Evolutionary conservation across 225 moss, liverwort and hornwort species (phyloP), one percentile per base, ranked within the genome.

Genomic region (Bryum argenteum): DNA sequence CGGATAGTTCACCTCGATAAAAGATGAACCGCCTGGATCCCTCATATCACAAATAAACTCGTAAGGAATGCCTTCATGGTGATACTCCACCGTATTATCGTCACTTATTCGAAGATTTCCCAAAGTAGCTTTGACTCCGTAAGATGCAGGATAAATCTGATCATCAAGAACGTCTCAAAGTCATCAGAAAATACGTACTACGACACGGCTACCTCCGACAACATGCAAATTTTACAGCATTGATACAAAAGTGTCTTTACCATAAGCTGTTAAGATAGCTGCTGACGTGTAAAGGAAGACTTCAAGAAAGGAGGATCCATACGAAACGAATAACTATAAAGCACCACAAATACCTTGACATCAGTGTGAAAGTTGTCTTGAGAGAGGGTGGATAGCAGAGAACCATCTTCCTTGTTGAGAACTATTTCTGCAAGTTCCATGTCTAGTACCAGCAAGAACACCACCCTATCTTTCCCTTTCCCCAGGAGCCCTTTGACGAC

Each of bases 1-100:
- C 9, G 22, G 33, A 33, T 64, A 58, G 44, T 20, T 41, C 76
- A 95, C 95, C 88, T 86, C 86, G 16, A 95, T 88, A 70, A 95
- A 95, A 44, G 95, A 95, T 58, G 89, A 87, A 50, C 95, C 92
- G 44, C 80, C 74, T 37, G 89, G 86, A 81, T 95, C 89, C 54
- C 95, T 90, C 95, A 95, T 95, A 71, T 95, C 88, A 75, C 95
- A 95, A 58, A 95, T 85, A 56, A 84, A 89, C 54, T 81, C 74
- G 79, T 95, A 92, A 8, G 92, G 90, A 40, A 78, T 69, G 55
- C 75, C 84, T 75, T 42, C 33, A 21, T 78, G 64, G 82, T 95
- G 89, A 5, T 80, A 74, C 37, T 84, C 79, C 44, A 82, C 81
- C 66, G 85, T 81, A 67, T 87, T 89, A 47, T 84, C 92, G 81